Evolutionary conservation across 371 early-diverging fungal species (phyloP), one percentile per base, ranked within the genome.

Genomic region (Conidiobolus incongruus): DNA sequence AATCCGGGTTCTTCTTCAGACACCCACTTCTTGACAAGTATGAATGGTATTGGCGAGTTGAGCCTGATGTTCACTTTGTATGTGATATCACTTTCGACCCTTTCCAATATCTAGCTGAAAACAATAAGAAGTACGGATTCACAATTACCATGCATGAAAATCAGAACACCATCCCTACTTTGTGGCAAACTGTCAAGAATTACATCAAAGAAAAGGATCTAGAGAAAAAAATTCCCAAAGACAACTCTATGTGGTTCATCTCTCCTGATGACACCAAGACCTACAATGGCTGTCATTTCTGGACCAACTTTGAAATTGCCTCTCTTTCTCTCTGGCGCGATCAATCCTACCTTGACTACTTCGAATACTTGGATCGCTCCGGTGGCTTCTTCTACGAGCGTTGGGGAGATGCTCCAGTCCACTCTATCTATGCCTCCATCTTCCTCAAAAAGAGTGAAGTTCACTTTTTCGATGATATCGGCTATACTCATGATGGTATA

Each of bases 331-430:
- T 88, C 52, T 76, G 76, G 49, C 66, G 89, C 47, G 58, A 66
- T n/a, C 52, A 63, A 10, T 64, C 59, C 26, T 93, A 90, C 51
- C 48, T 53, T n/a, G 55, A 59, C 11, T 88, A 67, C 49, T 94
- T 95, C 55, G 66, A 85, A 15, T 75, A 68, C 47, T 55, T 95
- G 21, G 93, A 95, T 50, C 58, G 55, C 35, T 57, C 65, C 10
- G 91, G 92, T 12, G 90, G 91, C 1, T 95, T 91, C 66, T 92
- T 81, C 53, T 92, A 89, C 53, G 91, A 92, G 56, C 61, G 82
- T 31, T 93, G 93, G 92, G 92, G 93, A 5, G 94, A 92, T 65
- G 94, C 93, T 12, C 93, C 94, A 10, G 78, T 96, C 4, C 96
- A 92, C 48, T 85, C 89, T 8, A 54, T 96, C 11, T 91, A 84